Base-by-base conservation (phyloP, 768 basidiomycete species). In the Chiua virens region DNA sequence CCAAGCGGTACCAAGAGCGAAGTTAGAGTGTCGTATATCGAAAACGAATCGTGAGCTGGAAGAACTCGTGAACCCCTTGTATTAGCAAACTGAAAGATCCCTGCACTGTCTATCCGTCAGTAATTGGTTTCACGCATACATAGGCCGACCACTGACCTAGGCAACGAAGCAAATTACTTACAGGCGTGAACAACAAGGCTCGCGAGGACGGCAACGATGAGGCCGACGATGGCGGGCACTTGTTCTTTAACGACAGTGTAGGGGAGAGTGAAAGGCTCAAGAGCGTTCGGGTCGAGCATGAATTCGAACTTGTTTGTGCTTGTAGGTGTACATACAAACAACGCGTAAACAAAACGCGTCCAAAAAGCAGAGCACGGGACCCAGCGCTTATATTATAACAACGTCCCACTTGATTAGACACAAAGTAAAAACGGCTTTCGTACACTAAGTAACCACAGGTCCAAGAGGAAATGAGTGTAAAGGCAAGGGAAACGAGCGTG, bases 251-350 rank as follows among this genome's bases (percentile, higher is more conserved):
- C 54, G 47, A 61, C 41, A 57, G 50, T 11, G 30, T 30, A 11
- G 30, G 13, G 30, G 30, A 14, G 46, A 59, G 56, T 59, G n/a
- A n/a, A n/a, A n/a, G n/a, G n/a, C n/a, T n/a, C n/a, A 57, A 64
- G 56, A 45, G 36, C 15, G 42, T 9, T 47, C 42, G 39, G 25
- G 6, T 28, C 40, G 35, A 18, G 28, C 18, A 53, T 20, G 54
- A 70, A 70, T 20, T 70, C 52, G 69, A 68, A 68, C 67, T 61
- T 68, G 54, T 68, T 68, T 68, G 68, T 49, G 37, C 43, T 51
- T 69, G 69, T 70, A 56, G 66, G 57, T 9, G 25, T 18, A 27
- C 1, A 8, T 3, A 21, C 44, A 68, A 68, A 68, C 38, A 70
- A 63, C 67, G 45, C 67, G 69, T 63, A 67, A 68, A 70, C 37